phyloP scores from a whole-genome alignment of 2,329 filamentous ascomycete species.

The Fusarium pseudograminearum region DNA sequence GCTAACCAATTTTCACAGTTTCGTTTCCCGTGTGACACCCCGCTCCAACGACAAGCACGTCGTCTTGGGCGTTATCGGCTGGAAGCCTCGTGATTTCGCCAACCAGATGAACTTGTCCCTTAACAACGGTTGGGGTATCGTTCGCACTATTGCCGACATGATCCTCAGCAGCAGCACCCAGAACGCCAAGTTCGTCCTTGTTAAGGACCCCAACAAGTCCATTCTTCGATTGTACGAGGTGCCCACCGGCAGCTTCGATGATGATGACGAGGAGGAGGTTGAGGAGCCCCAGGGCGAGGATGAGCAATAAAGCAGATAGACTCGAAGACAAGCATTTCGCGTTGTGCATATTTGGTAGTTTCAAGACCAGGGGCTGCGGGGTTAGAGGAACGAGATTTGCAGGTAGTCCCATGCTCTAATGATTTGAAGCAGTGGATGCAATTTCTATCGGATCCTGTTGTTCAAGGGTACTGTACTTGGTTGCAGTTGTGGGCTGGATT shows the following conservation, averaged over 20 bases:
- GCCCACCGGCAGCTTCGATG: conserved; percentile 87
- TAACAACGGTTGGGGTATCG: conserved; percentile 98
- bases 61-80: conserved; percentile 93
- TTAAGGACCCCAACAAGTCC: conserved; percentile 96
- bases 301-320: conserved; percentile 32
- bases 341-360: conserved; percentile 26
- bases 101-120: conserved; percentile 98
- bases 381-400: conserved; percentile 39
- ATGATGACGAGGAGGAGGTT: conserved; percentile 77
- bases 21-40: conserved; percentile 94
- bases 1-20: conserved; percentile 65
- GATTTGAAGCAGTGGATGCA: conserved; percentile 47
- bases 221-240: conserved; percentile 95
- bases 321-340: conserved; percentile 14
- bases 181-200: conserved; percentile 84
- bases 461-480: conserved; percentile 27
- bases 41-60: conserved; percentile 94
- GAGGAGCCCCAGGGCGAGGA: conserved; percentile 55
- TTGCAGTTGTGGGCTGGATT: conserved; percentile 37
- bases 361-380: conserved; percentile 26
- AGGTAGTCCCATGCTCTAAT: conserved; percentile 46
- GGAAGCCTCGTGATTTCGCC: conserved; percentile 98
- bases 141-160: conserved; percentile 98
- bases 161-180: conserved; percentile 80
- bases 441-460: conserved; percentile 33